Evolutionary conservation across 2,329 filamentous ascomycete genomes (phyloP), one percentile per base, ranked within the genome.

Genomic region (Aureobasidium sp.): DNA sequence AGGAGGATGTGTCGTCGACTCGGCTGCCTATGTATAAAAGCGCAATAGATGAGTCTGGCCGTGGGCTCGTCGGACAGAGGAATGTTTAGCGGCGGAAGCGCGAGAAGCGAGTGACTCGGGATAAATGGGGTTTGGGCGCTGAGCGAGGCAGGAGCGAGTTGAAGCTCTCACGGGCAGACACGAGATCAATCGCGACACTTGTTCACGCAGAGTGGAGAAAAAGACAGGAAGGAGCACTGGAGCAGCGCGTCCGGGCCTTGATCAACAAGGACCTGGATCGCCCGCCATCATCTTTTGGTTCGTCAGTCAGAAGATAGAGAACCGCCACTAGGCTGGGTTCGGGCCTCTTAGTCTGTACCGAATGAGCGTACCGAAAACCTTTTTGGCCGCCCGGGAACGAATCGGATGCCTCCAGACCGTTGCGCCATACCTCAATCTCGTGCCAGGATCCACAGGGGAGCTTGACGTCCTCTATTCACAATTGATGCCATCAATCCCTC

Each of bases 241-340:
- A 52, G 47, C 46, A 61, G 57, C 57, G 57, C 36, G 57, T 42
- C 57, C 46, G 46, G 32, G 57, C 46, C 57, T 61, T 61, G 57
- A 61, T 61, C 37, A 61, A 52, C 46, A 26, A 10, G 37, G 57
- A 61, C 57, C 57, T 61, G 34, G 57, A 61, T 61, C 57, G 57
- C 46, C 57, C 57, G 57, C 47, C 57, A 37, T 44, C 41, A 42
- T 61, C 57, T 61, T 36, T 57, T 44, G 37, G 44, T 60, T 51
- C 44, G 32, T 59, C 20, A 20, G 20, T 20, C 41, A 58, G 55
- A 58, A 48, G 57, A 61, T 61, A 61, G 57, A 46, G 57, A 61
- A 61, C 57, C 46, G 57, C 57, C 57, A 61, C 57, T 61, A 61
- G 57, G 57, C 57, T 61, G 57, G 57, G 57, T 48, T 51, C 57